Conservation (phyloP, 2,329 filamentous ascomycete genomes). For the Hypoxylon sp. region DNA sequence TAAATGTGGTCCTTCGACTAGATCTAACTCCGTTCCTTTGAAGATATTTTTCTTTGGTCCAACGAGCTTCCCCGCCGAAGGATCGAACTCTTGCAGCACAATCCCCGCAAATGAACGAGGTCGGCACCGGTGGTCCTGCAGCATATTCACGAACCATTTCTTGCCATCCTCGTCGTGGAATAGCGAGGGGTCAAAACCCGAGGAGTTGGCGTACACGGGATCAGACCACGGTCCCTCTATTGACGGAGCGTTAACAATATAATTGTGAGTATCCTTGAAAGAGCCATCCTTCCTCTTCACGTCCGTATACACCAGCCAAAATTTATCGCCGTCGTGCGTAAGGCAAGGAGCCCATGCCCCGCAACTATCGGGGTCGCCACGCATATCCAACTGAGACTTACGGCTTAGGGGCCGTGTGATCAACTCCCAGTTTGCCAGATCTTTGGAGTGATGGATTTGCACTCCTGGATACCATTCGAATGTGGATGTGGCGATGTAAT, state of each 20-base stretch:
- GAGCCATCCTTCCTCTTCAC: slow-evolving; percentile 77
- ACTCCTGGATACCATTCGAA: slow-evolving; percentile 71
- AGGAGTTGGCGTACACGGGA: slow-evolving; percentile 71
- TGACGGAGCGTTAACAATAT: slow-evolving; percentile 68
- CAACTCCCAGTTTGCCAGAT: slow-evolving; percentile 68
- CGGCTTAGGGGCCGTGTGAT: slow-evolving; percentile 63
- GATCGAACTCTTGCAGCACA: slow-evolving; percentile 70
- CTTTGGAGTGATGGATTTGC: slow-evolving; percentile 68
- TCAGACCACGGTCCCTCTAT: slow-evolving; percentile 75
- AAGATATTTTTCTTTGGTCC: slow-evolving; percentile 70
- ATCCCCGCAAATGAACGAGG: slow-evolving; percentile 69
- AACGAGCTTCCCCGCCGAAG: slow-evolving; percentile 63
- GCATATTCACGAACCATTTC: slow-evolving; percentile 72
- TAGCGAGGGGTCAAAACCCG: slow-evolving; percentile 73
- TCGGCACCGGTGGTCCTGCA: slow-evolving; percentile 67
- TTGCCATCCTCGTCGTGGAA: slow-evolving; percentile 70
- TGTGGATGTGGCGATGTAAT: slow-evolving; percentile 70
- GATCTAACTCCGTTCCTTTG: slow-evolving; percentile 66
- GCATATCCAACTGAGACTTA: slow-evolving; percentile 68
- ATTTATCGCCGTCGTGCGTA: slow-evolving; percentile 71
- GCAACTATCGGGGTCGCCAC: slow-evolving; percentile 71
- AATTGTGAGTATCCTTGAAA: slow-evolving; percentile 76
- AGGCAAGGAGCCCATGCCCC: slow-evolving; percentile 77
- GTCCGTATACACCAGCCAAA: slow-evolving; percentile 76
- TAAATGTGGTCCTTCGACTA: slow-evolving; percentile 71